Conservation (phyloP, 108 stramenopile species). For the Aurantiochytrium sp. region DNA sequence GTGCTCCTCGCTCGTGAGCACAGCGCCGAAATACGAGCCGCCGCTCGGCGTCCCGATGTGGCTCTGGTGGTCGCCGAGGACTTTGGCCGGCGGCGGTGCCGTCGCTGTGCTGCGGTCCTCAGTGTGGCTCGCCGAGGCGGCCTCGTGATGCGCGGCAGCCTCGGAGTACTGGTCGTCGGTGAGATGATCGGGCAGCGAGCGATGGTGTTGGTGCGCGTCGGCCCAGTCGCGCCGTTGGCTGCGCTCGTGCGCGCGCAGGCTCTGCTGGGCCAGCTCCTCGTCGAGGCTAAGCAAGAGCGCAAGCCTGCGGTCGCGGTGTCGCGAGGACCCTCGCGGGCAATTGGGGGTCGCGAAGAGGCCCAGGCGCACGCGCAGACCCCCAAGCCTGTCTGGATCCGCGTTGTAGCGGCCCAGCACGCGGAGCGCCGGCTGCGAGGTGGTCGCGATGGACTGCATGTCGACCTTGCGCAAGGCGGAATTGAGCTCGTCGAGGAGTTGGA, state of each 20-base stretch:
- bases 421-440: neutral
- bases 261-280: neutral
- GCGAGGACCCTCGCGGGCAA: neutral
- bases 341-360: neutral
- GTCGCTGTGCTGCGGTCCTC: too few relatives aligned
- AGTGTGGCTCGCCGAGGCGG: too few relatives aligned
- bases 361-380: neutral
- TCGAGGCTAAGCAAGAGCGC: neutral
- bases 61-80: neutral
- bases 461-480: slow-evolving; percentile 3
- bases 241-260: neutral
- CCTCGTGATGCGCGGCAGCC: neutral
- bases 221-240: neutral
- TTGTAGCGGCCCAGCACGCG: slow-evolving; percentile 24
- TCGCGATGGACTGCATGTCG: neutral
- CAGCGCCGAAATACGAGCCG: neutral
- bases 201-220: too few relatives aligned
- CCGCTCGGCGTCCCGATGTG: neutral
- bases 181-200: too few relatives aligned
- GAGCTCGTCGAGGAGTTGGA: neutral
- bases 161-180: neutral
- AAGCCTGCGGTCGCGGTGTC: neutral
- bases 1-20: neutral
- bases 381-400: neutral
- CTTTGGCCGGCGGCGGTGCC: neutral